A percentile compares a stretch with the other conserved stretches of the same genome.
These are phyloP conservation scores for Talaromyces wortmannii DNA, from an alignment of 495 filamentous ascomycete genomes.

Conservation along the genomic window DNA sequence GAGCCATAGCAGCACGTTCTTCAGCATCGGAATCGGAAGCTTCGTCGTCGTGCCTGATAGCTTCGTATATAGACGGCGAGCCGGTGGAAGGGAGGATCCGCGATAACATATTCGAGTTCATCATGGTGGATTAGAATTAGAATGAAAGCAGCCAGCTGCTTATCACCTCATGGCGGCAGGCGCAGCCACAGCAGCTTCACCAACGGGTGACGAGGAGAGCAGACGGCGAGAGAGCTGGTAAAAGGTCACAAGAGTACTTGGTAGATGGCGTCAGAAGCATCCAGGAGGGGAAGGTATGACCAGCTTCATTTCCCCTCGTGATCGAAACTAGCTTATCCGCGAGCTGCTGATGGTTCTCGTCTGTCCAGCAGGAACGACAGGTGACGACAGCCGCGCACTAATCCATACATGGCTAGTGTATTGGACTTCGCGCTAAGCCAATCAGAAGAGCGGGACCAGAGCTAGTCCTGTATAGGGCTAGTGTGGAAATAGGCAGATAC, in stretches of 20 bases:
- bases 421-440: no score
- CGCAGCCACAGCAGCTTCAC: background rate
- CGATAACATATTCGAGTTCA: conserved; percentile 74
- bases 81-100: conserved; percentile 60
- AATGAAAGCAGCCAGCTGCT: background rate
- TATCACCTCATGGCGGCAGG: background rate
- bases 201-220: background rate
- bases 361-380: no score
- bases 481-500: no score
- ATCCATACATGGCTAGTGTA: no score
- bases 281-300: no score
- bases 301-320: no score
- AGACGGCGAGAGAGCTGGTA: background rate
- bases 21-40: conserved; percentile 56
- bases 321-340: no score
- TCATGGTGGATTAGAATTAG: conserved; percentile 33
- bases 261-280: no score
- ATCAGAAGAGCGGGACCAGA: no score
- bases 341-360: no score
- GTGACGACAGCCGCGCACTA: no score
- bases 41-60: conserved; percentile 55
- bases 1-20: conserved; percentile 56
- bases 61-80: conserved; percentile 65
- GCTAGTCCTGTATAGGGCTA: no score
- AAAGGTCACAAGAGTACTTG: background rate